Percentiles rank a stretch among this genome's conserved stretches.
Evolutionary conservation across 2,329 filamentous ascomycete genomes (phyloP).

Genomic region (Colletotrichum simmondsii): DNA sequence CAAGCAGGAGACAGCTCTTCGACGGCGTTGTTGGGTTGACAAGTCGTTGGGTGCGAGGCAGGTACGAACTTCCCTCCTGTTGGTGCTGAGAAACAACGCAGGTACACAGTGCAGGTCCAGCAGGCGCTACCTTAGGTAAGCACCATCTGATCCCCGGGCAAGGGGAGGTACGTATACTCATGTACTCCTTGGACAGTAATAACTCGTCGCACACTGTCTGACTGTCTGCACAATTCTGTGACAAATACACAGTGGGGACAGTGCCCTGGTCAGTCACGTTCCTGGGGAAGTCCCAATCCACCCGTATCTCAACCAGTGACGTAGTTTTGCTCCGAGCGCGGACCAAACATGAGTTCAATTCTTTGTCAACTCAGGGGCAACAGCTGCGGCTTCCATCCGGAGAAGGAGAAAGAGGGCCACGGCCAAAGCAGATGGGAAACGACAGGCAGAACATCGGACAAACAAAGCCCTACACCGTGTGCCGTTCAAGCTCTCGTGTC

Average conservation of each 20-base stretch:
- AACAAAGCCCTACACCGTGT: background rate
- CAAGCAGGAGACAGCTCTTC: conserved; percentile 22
- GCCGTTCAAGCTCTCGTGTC: conserved; percentile 5
- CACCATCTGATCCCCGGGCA: background rate
- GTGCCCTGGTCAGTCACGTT: conserved; percentile 3
- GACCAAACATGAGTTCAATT: conserved; percentile 9
- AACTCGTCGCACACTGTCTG: background rate
- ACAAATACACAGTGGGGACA: conserved; percentile 20
- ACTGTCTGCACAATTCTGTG: background rate
- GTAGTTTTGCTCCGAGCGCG: conserved; percentile 21
- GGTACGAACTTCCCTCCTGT: conserved; percentile 1
- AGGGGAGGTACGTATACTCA: background rate
- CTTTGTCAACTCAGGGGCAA: conserved; percentile 10
- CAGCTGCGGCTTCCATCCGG: background rate
- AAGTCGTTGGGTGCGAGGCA: conserved; percentile 1
- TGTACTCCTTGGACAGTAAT: background rate
- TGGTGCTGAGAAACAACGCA: conserved; percentile 11
- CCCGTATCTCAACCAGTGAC: conserved; percentile 22
- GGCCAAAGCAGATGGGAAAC: background rate
- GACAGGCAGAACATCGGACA: conserved; percentile 1
- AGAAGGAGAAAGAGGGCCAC: background rate
- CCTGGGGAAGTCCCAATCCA: conserved; percentile 28
- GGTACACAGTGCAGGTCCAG: conserved; percentile 8
- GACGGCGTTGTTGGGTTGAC: conserved; percentile 24
- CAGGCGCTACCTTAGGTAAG: background rate